Evolutionary conservation across 345 rosid species (phyloP).

Genomic region (Passiflora organensis): DNA sequence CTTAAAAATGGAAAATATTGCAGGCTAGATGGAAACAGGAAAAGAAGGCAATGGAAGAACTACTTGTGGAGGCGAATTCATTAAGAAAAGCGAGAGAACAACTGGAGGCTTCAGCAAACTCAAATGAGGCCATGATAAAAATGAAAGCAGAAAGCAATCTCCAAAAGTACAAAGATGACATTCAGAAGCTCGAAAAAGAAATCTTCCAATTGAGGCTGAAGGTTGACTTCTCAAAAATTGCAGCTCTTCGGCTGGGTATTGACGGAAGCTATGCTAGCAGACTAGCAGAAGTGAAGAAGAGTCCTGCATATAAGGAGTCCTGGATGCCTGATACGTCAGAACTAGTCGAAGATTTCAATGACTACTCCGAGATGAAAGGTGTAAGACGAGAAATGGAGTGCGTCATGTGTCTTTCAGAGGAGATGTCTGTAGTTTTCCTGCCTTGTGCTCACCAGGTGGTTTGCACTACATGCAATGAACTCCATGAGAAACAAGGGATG

Average conservation of each 20-base stretch:
- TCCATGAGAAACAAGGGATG: constrained; percentile 61
- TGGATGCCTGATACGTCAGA: constrained; percentile 22
- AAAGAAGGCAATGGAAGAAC: constrained; percentile 51
- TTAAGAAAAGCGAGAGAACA: constrained; percentile 50
- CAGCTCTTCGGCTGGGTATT: constrained; percentile 58
- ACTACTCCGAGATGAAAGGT: constrained; percentile 27
- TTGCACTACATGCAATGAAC: constrained; percentile 51
- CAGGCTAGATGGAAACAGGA: constrained; percentile 86
- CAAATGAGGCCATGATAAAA: constrained; percentile 46
- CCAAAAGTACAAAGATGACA: constrained; percentile 44
- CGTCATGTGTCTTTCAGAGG: constrained; percentile 81
- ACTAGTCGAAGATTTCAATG: constrained; percentile 25
- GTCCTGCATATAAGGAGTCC: constrained; percentile 23
- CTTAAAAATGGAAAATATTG: constrained; percentile 26
- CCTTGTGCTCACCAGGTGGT: constrained; percentile 61
- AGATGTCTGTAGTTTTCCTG: constrained; percentile 49
- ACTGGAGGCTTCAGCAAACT: constrained; percentile 41
- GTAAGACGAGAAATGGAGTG: constrained; percentile 81
- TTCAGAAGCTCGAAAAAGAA: constrained; percentile 58
- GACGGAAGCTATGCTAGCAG: constrained; percentile 48
- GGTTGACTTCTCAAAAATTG: constrained; percentile 55
- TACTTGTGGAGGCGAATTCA: constrained; percentile 32
- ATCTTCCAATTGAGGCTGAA: constrained; percentile 59
- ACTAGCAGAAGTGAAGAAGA: constrained; percentile 20
- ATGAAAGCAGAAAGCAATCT: constrained; percentile 46